Percentiles rank a stretch among this genome's conserved stretches.
phyloP scores from a whole-genome alignment of 257 asterid species.

The Solanum chilense region DNA sequence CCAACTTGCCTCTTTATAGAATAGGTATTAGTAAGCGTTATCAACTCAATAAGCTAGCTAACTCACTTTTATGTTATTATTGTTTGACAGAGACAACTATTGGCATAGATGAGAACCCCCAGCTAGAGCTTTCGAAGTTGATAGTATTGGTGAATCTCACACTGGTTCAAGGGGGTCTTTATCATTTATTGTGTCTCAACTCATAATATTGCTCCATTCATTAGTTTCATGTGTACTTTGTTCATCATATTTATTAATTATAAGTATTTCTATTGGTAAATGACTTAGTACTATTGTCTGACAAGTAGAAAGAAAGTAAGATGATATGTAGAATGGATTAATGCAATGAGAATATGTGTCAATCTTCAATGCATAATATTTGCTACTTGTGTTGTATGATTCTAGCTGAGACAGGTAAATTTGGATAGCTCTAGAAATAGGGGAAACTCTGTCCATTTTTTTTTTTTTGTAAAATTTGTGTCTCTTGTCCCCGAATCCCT shows the following conservation, averaged over 20 bases:
- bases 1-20: background rate
- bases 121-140: background rate
- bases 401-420: background rate
- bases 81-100: background rate
- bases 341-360: background rate
- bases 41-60: background rate
- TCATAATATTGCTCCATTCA: background rate
- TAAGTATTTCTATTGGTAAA: background rate
- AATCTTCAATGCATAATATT: background rate
- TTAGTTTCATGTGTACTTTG: background rate
- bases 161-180: background rate
- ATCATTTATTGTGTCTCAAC: background rate
- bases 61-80: background rate
- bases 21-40: background rate
- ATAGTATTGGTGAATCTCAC: background rate
- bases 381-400: background rate
- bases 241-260: background rate
- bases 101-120: background rate
- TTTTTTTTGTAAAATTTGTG: background rate
- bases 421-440: background rate
- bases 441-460: background rate
- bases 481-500: background rate
- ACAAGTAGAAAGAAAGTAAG: background rate
- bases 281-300: background rate
- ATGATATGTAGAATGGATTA: background rate